Evolutionary conservation across 176 grass and related monocot genomes (phyloP), one percentile per base, ranked within the genome.

Genomic region (Oryza glaberrima): DNA sequence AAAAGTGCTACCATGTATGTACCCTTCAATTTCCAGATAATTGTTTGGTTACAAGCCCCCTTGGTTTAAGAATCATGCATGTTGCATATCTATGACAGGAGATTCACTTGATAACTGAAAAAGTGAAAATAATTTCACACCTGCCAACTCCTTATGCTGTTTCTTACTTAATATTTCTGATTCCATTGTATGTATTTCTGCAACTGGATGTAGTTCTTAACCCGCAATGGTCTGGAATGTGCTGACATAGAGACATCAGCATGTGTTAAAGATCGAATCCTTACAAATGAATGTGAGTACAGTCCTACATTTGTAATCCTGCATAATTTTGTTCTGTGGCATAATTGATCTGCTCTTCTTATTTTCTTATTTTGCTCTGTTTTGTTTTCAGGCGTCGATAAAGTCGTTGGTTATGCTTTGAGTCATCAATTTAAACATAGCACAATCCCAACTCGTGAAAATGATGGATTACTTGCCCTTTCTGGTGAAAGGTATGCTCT

Each of bases 211-310:
- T 84, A 96, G 94, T 96, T 96, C 69, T 81, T 96, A 83, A 91
- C 83, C 77, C 80, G 88, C 51, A 75, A 94, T 92, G 81, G 78
- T 79, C 77, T 98, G 73, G 93, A 94, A 83, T 92, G 93, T 83
- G 56, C 69, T 83, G 91, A 95, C 85, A 81, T 98, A 46, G 96
- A 95, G 52, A 88, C 79, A 81, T 84, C 84, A 77, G 25, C 82
- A 61, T 95, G 81, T 70, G 65, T 98, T 26, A 95, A 98, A 85
- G 96, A 98, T 92, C 93, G 89, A 75, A 92, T 80, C 69, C 96
- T 98, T 86, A 92, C 96, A 87, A 94, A 86, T 11, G 93, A 98
- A 89, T 95, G 96, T 98, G 86, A 94, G 96, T 94, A 44, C 80
- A 82, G 6, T 86, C 36, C 25, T 83, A 38, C 1, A 48, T 47